Evolutionary conservation across 805 yeast species (phyloP), one percentile per base, ranked within the genome.

Genomic region (Kluyveromyces siamensis): DNA sequence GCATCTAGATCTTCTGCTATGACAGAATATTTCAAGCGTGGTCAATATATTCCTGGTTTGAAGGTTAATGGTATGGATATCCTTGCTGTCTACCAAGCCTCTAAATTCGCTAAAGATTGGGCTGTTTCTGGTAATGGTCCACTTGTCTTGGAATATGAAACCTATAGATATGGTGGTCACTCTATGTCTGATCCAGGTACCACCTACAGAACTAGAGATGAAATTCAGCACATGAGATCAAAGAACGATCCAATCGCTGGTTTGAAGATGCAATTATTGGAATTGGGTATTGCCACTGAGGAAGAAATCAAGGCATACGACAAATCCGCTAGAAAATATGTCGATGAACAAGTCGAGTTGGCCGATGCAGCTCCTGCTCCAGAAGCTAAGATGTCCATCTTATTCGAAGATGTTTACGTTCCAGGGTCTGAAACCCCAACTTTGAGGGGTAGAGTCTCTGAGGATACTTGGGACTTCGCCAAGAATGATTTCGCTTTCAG

Each of bases 101-200:
- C 96, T 61, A 87, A 84, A 73, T 93, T 87, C 64, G 98, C 98
- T 65, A 90, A 89, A 76, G 96, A 91, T 72, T 93, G 95, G 96
- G 77, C 87, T 70, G 77, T 85, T 54, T 74, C 83, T 52, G 96
- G 96, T 66, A 90, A 91, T 66, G 99, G 98, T 56, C 99, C 99
- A 56, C 73, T 93, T 59, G 96, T 93, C 48, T 67, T 93, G 60
- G 99, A 93, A 78, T 93, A 85, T 74, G 97, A 90, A 77, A 93
- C 99, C 61, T 93, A 93, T 77, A 86, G 99, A 80, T 93, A 93
- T 71, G 98, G 98, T 77, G 99, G 99, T 72, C 99, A 93, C 82
- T 93, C 99, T 60, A 93, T 93, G 98, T 91, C 98, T 60, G 99
- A 93, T 75, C 99, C 99, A 65, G 99, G 99, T 80, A 93, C 99